Evolutionary conservation across 345 rosid genomes (phyloP), one percentile per base, ranked within the genome.

Genomic region (Ricinus communis): DNA sequence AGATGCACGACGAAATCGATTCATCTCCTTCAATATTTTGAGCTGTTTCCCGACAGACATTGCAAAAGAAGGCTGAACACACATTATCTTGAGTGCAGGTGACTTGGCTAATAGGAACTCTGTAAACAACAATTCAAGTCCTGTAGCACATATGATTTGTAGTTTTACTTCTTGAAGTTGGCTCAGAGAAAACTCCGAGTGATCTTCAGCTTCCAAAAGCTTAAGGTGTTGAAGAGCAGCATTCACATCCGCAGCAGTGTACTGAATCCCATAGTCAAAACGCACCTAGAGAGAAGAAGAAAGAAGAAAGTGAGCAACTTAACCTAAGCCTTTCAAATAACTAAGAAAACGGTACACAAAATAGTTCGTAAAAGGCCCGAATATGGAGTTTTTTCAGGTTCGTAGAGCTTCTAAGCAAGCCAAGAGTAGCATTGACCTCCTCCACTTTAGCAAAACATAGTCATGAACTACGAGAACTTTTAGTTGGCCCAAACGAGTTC

Each of bases 81-180:
- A 1, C 58, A 49, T 28, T n/a, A 2, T 30, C 51, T 68, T 1
- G 0, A 53, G 62, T 7, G 13, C 36, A 36, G 30, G 14, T 24
- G 38, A 53, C 21, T 38, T 38, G 47, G 71, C 61, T 25, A 68
- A 16, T n/a, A 68, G n/a, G 36, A 68, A 22, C 62, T 53, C 22
- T 9, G 53, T 50, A 22, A 68, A 53, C 62, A 21, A 50, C 33
- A 68, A 0, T 16, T 68, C 50, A 22, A 50, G 5, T 12, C 10
- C 1, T 2, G 15, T 33, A 16, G 62, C 61, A 8, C 0, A 0
- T 15, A 68, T 45, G 5, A 1, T 18, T 31, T 5, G 9, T 5
- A 62, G 24, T 16, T 10, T 41, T 49, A 50, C 69, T 66, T 66
- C 9, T 9, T 30, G 43, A 30, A 66, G 69, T 16, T 47, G 57